These are phyloP conservation scores for Beauveria brongniartii DNA, from an alignment of 2,329 filamentous ascomycete genomes.

Conservation along the genomic window DNA sequence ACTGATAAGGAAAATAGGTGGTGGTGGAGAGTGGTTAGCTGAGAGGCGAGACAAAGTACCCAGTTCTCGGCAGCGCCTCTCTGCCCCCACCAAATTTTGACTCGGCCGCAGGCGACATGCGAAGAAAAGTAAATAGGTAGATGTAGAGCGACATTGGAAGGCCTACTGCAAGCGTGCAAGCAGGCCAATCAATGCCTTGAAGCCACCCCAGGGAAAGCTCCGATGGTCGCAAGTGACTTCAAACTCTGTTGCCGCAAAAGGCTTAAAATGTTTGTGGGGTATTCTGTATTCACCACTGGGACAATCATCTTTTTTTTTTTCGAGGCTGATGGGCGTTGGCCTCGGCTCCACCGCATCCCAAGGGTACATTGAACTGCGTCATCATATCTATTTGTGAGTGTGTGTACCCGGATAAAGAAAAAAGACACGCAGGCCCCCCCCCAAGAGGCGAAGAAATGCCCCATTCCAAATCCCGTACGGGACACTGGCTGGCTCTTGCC, in stretches of 20 bases:
- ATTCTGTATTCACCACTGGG: too few relatives aligned
- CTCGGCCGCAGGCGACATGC: slow-evolving; percentile 8
- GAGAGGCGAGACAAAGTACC: background rate
- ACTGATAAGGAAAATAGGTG: slow-evolving; percentile 3
- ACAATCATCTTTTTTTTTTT: background rate
- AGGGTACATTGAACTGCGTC: background rate
- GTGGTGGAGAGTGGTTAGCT: background rate
- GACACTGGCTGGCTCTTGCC: background rate
- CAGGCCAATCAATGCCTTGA: background rate
- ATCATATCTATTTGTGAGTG: background rate
- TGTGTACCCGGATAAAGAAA: background rate
- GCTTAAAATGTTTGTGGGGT: background rate
- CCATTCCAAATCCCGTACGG: background rate
- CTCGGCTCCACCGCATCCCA: background rate
- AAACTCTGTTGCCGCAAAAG: background rate
- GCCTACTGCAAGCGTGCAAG: too few relatives aligned
- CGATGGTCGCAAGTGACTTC: slow-evolving; percentile 5
- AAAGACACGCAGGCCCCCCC: background rate
- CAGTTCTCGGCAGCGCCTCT: background rate
- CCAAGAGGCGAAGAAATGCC: background rate
- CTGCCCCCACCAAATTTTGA: background rate
- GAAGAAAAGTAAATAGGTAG: background rate
- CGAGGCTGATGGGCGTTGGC: background rate
- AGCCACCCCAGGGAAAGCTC: background rate
- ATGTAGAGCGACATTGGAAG: too few relatives aligned